Percentiles rank a stretch among this genome's conserved stretches.
phyloP scores from a whole-genome alignment of 2,329 filamentous ascomycete genomes.

The Dothidotthia symphoricarpi region DNA sequence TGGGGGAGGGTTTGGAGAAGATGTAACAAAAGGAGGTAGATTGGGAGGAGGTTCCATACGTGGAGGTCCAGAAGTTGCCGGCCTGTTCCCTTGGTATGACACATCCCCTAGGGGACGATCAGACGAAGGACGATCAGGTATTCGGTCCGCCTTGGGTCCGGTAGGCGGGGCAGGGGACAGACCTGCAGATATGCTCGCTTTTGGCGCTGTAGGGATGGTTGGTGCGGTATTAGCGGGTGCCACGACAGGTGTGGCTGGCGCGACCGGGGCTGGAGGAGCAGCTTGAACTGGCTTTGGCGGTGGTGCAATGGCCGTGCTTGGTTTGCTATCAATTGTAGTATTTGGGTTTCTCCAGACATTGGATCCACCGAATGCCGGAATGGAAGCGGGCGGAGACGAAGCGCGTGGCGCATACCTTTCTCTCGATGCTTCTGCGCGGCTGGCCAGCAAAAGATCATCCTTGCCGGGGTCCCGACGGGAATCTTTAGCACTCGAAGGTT shows the following conservation, averaged over 20 bases:
- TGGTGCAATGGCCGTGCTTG: slow-evolving; percentile 20
- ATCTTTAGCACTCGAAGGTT: slow-evolving; percentile 35
- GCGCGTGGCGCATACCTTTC: slow-evolving; percentile 49
- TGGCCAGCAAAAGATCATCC: slow-evolving; percentile 46
- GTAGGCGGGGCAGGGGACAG: slow-evolving; percentile 39
- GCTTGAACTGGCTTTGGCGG: slow-evolving; percentile 28
- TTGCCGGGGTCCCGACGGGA: slow-evolving; percentile 43
- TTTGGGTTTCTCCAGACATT: slow-evolving; percentile 46
- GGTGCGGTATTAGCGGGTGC: slow-evolving; percentile 15
- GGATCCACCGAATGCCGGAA: slow-evolving; percentile 56
- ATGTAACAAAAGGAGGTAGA: slow-evolving; percentile 12
- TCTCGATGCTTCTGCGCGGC: slow-evolving; percentile 47
- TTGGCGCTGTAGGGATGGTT: slow-evolving; percentile 24
- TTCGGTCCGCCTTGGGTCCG: slow-evolving; percentile 42
- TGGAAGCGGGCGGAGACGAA: slow-evolving; percentile 55
- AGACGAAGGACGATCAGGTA: slow-evolving; percentile 24
- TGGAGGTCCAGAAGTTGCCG: slow-evolving; percentile 13
- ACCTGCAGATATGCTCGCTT: slow-evolving; percentile 41
- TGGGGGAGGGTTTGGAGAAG: slow-evolving; percentile 2
- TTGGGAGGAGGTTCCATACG: slow-evolving; percentile 26
- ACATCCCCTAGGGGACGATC: slow-evolving; percentile 28
- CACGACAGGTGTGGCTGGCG: slow-evolving; percentile 21
- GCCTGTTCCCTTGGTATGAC: slow-evolving; percentile 20
- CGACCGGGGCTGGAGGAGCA: slow-evolving; percentile 21
- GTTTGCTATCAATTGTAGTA: slow-evolving; percentile 33